These are phyloP conservation scores for Trichophyton mentagrophytes DNA, from an alignment of 2,329 filamentous ascomycete genomes.

Conservation along the genomic window DNA sequence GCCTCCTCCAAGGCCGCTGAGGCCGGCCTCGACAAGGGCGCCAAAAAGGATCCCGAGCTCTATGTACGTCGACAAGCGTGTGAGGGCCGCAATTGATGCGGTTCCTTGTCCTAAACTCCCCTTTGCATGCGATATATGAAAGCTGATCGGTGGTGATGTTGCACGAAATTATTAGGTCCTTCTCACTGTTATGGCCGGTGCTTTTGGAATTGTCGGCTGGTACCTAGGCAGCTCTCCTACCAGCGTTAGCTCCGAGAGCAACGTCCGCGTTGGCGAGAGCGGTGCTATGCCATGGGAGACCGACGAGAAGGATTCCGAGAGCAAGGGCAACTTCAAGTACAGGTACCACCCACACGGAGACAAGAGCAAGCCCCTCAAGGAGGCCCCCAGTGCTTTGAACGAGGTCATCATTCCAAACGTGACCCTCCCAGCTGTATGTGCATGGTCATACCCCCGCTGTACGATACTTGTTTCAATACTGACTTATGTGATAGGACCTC, in stretches of 20 bases:
- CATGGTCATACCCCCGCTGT: conserved; percentile 10
- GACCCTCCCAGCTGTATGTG: conserved; percentile 68
- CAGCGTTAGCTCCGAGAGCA: conserved; percentile 64
- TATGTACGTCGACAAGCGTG: conserved; percentile 42
- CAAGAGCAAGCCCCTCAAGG: conserved; percentile 58
- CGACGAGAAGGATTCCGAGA: conserved; percentile 51
- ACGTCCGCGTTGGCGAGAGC: conserved; percentile 58
- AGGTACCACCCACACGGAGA: conserved; percentile 80
- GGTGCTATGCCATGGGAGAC: conserved; percentile 82
- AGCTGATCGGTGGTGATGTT: conserved; percentile 13
- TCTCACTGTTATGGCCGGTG: conserved; percentile 76
- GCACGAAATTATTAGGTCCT: conserved; percentile 53
- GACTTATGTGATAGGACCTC: conserved; percentile 47
- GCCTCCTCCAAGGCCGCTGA: conserved; percentile 37
- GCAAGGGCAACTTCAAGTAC: conserved; percentile 47
- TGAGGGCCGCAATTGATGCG: background rate
- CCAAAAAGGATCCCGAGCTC: conserved; percentile 60
- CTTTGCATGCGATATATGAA: background rate
- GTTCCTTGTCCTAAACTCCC: background rate
- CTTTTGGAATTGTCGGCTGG: conserved; percentile 79
- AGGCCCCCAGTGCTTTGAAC: conserved; percentile 91
- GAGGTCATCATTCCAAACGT: conserved; percentile 89
- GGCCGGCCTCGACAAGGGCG: conserved; percentile 46
- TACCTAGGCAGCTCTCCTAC: conserved; percentile 71
- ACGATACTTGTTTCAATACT: background rate